Conservation (phyloP, 352 stramenopile genomes). For the Lagenidium giganteum region DNA sequence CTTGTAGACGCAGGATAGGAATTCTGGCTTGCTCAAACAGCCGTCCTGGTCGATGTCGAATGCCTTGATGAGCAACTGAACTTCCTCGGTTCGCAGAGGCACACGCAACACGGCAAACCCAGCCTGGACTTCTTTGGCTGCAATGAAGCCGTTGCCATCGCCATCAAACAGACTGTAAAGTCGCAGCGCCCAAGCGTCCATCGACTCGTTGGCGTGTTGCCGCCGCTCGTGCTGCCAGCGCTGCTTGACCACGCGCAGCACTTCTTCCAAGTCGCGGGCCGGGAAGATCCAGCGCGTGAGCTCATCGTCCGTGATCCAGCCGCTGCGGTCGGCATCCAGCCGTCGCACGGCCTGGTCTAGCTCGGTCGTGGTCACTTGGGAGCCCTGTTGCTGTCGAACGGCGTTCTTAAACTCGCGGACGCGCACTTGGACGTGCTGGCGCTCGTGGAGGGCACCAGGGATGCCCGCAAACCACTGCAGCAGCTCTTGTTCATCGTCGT, state of each 20-base stretch:
- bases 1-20: slow-evolving; percentile 35
- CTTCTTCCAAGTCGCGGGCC: slow-evolving; percentile 52
- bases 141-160: slow-evolving; percentile 56
- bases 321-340: slow-evolving; percentile 53
- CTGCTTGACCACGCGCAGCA: slow-evolving; percentile 31
- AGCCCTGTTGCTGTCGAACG: slow-evolving; percentile 20
- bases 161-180: slow-evolving; percentile 52
- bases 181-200: slow-evolving; percentile 16
- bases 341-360: slow-evolving; percentile 32
- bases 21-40: slow-evolving; percentile 45
- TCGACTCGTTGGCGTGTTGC: neutral
- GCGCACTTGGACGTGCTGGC: slow-evolving; percentile 23
- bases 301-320: slow-evolving; percentile 63
- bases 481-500: slow-evolving; percentile 20
- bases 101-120: slow-evolving; percentile 42
- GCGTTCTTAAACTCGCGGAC: slow-evolving; percentile 51
- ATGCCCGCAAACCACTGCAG: slow-evolving; percentile 44
- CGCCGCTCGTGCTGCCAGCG: slow-evolving; percentile 23
- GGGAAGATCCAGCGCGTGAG: slow-evolving; percentile 47
- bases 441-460: slow-evolving; percentile 22
- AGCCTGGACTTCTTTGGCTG: slow-evolving; percentile 39
- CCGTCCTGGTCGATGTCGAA: slow-evolving; percentile 55
- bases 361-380: slow-evolving; percentile 6
- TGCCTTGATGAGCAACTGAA: slow-evolving; percentile 30
- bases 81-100: slow-evolving; percentile 31